phyloP scores from a whole-genome alignment of 148 eudicot species.

The Amaranthus palmeri region DNA sequence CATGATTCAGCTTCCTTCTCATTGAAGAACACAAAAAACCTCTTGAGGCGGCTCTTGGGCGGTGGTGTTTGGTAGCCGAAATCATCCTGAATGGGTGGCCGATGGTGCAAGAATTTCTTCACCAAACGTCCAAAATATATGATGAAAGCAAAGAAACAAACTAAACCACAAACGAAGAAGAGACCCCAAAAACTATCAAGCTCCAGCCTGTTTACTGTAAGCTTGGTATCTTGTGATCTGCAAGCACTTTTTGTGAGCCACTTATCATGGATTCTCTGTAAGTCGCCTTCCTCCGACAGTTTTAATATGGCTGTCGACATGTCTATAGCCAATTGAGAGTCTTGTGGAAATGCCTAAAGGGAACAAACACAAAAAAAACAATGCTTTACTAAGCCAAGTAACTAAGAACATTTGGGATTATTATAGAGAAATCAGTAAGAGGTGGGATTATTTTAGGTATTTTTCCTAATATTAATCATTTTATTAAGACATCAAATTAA shows the following conservation, averaged over 20 bases:
- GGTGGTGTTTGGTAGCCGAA: conserved; percentile 19
- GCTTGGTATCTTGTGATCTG: conserved; percentile 51
- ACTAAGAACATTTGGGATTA: no score
- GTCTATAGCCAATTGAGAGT: conserved; percentile 64
- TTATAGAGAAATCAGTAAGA: no score
- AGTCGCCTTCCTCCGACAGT: conserved; percentile 64
- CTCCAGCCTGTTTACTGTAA: conserved; percentile 46
- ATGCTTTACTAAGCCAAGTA: no score
- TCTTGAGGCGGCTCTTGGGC: conserved; percentile 34
- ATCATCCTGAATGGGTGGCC: conserved; percentile 26
- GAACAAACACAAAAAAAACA: no score
- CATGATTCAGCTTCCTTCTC: conserved; percentile 46
- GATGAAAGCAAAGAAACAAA: conserved; percentile 51
- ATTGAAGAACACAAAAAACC: conserved; percentile 50
- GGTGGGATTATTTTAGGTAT: no score
- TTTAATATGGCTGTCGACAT: conserved; percentile 69
- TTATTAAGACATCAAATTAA: no score
- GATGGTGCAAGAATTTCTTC: conserved; percentile 36
- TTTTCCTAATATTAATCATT: no score
- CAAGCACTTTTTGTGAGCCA: conserved; percentile 75
- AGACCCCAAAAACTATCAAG: conserved; percentile 82
- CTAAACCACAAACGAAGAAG: conserved; percentile 52
- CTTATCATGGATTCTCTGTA: conserved; percentile 81
- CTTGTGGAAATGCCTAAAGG: conserved; percentile 64
- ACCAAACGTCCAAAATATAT: conserved; percentile 37